Conservation (phyloP, 768 basidiomycete genomes). For the Amanita polypyramis region DNA sequence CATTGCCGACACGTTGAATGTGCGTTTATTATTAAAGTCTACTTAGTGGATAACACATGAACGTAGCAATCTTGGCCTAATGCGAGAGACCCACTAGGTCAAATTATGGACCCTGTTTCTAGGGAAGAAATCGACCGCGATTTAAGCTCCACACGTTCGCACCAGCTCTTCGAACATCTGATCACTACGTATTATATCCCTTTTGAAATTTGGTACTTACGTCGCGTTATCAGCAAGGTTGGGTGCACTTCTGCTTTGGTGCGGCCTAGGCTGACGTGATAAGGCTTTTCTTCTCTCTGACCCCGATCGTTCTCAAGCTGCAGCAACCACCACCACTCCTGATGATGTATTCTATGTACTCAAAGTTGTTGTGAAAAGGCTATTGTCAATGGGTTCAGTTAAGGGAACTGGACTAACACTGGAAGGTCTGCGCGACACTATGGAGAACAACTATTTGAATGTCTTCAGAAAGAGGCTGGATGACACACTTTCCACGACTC, state of each 20-base stretch:
- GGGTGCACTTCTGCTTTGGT: background rate
- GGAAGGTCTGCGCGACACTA: slow-evolving; percentile 53
- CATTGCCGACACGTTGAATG: background rate
- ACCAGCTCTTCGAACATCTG: slow-evolving; percentile 52
- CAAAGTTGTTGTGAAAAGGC: slow-evolving; percentile 69
- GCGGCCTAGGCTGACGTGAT: background rate
- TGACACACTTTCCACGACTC: slow-evolving; percentile 45
- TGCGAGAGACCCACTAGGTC: slow-evolving; percentile 6
- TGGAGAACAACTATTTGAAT: slow-evolving; percentile 77
- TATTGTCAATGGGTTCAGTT: slow-evolving; percentile 69
- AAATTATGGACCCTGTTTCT: background rate
- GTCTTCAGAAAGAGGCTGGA: slow-evolving; percentile 82
- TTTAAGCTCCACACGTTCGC: slow-evolving; percentile 31
- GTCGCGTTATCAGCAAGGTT: slow-evolving; percentile 83
- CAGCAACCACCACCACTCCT: slow-evolving; percentile 62
- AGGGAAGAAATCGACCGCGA: background rate
- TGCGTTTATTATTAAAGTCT: background rate
- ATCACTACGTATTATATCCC: slow-evolving; percentile 74
- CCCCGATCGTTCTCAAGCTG: slow-evolving; percentile 55
- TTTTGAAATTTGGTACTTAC: slow-evolving; percentile 86
- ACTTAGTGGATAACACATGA: background rate
- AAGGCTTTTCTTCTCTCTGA: slow-evolving; percentile 85
- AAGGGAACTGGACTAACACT: slow-evolving; percentile 47
- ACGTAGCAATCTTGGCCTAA: slow-evolving; percentile 7
- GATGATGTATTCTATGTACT: slow-evolving; percentile 97